A percentile compares a stretch with the other conserved stretches of the same genome.
Conservation (phyloP, 345 rosid genomes). For the Eucalyptus brandiana region DNA sequence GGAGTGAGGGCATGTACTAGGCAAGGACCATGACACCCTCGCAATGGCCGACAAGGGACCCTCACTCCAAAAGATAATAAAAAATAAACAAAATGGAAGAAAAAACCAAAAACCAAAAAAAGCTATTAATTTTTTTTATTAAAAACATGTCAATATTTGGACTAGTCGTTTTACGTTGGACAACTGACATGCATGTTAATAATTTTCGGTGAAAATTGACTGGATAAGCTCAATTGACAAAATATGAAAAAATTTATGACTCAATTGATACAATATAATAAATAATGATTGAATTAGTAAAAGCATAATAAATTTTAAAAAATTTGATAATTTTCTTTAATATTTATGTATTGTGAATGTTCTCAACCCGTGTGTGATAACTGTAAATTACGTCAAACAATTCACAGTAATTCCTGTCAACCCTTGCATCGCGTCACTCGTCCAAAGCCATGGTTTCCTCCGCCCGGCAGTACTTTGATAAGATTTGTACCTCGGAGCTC, state of each 20-base stretch:
- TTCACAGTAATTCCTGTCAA: not conserved
- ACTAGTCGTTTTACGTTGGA: accelerated
- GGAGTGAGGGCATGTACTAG: not conserved
- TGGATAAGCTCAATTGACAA: too few relatives aligned
- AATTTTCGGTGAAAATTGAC: accelerated
- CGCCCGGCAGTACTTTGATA: not conserved
- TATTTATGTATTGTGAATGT: not conserved
- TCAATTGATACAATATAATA: too few relatives aligned
- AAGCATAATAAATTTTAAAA: too few relatives aligned
- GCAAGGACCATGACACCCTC: not conserved
- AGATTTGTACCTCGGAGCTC: not conserved
- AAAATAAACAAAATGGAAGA: too few relatives aligned
- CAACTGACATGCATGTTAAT: accelerated
- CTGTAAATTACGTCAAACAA: not conserved
- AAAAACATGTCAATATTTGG: too few relatives aligned
- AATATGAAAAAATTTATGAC: too few relatives aligned
- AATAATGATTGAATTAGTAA: too few relatives aligned
- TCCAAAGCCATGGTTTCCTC: not conserved
- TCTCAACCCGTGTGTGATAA: not conserved
- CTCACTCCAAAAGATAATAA: not conserved
- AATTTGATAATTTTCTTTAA: not conserved
- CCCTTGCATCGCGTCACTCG: not conserved
- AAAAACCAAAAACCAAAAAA: accelerated
- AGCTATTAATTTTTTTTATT: too few relatives aligned
- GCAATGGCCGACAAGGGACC: not conserved